Percentiles rank a stretch among this genome's conserved stretches.
These are phyloP conservation scores for Alternaria alternata DNA, from an alignment of 2,329 filamentous ascomycete genomes.

Conservation along the genomic window DNA sequence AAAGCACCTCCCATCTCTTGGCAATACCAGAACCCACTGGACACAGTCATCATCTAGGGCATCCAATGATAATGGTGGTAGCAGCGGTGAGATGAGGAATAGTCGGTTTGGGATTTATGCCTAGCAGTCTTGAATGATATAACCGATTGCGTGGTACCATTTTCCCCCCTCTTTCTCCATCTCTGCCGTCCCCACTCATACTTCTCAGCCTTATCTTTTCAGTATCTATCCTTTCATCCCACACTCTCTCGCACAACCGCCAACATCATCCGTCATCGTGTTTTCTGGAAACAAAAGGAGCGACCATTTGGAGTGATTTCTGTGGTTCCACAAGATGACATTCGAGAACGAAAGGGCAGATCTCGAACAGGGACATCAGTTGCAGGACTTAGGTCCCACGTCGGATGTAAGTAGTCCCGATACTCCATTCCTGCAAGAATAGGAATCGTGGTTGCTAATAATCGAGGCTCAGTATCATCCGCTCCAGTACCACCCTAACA, in stretches of 20 bases:
- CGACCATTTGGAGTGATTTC: not conserved
- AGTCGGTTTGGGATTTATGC: not conserved
- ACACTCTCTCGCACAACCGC: no score
- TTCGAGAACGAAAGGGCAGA: not conserved
- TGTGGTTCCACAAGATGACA: not conserved
- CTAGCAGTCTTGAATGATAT: not conserved
- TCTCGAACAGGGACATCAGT: not conserved
- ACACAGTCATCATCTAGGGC: not conserved
- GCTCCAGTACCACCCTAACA: not conserved
- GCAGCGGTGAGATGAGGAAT: not conserved
- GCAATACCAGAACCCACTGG: not conserved
- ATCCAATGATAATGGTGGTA: not conserved
- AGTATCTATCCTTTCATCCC: no score
- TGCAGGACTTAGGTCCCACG: not conserved
- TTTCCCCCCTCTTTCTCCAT: no score
- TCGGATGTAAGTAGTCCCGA: not conserved
- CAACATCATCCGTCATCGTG: no score
- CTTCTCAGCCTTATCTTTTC: no score
- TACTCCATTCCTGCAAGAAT: no score
- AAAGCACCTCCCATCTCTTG: not conserved
- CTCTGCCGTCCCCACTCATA: no score
- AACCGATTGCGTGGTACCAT: not conserved
- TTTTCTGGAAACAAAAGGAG: not conserved
- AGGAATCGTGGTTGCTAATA: not conserved
- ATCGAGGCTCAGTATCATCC: not conserved